phyloP scores from a whole-genome alignment of 2,329 filamentous ascomycete species.

The Alternaria sp. region DNA sequence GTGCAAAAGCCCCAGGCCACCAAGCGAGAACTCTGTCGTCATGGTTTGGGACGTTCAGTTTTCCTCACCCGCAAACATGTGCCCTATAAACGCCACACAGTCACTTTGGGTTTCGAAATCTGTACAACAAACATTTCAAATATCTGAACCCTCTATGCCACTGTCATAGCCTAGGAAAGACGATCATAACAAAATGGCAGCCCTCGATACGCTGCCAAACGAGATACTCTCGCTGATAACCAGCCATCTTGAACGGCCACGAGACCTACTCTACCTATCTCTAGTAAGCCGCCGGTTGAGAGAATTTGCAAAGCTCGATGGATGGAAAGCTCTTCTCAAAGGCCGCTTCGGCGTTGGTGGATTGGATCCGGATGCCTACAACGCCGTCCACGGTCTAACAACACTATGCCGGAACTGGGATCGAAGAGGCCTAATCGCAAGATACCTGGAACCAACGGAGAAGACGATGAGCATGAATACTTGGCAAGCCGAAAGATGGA shows the following conservation, averaged over 20 bases:
- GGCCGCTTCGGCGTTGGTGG: conserved; percentile 40
- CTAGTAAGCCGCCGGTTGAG: conserved; percentile 34
- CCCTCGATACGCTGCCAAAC: conserved; percentile 41
- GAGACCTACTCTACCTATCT: conserved; percentile 37
- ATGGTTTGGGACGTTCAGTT: conserved; percentile 25
- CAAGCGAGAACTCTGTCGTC: conserved; percentile 30
- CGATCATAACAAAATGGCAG: conserved; percentile 24
- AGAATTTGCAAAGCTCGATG: conserved; percentile 41
- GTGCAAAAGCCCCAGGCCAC: conserved; percentile 10
- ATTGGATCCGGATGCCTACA: conserved; percentile 38
- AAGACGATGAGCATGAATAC: conserved; percentile 50
- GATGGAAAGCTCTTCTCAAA: conserved; percentile 46
- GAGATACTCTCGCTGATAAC: conserved; percentile 46
- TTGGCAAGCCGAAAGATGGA: conserved; percentile 49
- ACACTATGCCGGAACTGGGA: conserved; percentile 67
- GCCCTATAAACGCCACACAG: conserved; percentile 2
- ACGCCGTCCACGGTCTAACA: conserved; percentile 63
- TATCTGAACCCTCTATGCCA: background rate
- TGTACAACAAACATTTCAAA: background rate
- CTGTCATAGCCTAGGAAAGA: background rate
- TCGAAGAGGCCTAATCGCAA: conserved; percentile 63
- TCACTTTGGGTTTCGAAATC: background rate
- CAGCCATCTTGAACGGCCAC: conserved; percentile 39
- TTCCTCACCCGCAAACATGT: conserved; percentile 15
- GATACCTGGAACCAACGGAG: conserved; percentile 59